Evolutionary conservation across 306 rosid genomes (phyloP).

Genomic region (Medicago truncatula): DNA sequence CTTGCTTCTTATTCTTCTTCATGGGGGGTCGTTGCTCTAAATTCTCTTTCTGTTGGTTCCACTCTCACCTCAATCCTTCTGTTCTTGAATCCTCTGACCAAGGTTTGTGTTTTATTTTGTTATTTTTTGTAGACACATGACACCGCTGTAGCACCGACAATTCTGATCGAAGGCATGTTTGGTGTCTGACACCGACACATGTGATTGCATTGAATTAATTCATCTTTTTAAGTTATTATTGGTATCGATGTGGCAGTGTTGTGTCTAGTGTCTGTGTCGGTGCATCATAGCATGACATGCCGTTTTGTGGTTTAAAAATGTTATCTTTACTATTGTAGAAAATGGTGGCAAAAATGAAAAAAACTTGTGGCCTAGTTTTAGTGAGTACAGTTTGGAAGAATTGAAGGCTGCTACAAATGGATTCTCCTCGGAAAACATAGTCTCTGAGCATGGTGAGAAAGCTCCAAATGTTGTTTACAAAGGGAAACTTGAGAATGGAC

Average conservation of each 20-base stretch:
- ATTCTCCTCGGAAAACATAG: constrained; percentile 79
- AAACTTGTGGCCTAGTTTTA: constrained; percentile 62
- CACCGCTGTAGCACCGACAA: not conserved
- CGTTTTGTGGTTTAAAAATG: constrained; percentile 2
- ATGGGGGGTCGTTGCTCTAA: constrained; percentile 97
- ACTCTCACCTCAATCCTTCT: constrained; percentile 78
- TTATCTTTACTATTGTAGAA: constrained; percentile 56
- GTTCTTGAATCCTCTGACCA: constrained; percentile 80
- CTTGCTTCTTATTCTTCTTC: constrained; percentile 14
- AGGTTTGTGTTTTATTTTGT: constrained; percentile 48
- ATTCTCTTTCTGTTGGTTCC: constrained; percentile 88
- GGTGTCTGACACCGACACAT: not conserved
- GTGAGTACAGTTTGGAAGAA: constrained; percentile 77
- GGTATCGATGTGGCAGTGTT: not conserved
- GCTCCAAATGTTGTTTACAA: constrained; percentile 93
- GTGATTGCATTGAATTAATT: not conserved
- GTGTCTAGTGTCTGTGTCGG: not conserved
- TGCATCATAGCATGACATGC: not conserved
- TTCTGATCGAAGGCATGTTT: not conserved
- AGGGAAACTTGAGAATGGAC: constrained; percentile 69
- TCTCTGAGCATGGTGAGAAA: constrained; percentile 93
- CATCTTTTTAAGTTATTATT: not conserved
- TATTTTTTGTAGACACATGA: not conserved
- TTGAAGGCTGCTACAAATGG: constrained; percentile 73
- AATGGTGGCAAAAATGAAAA: constrained; percentile 71